Evolutionary conservation across 345 rosid genomes (phyloP).

Genomic region (Capsella bursapastoris): DNA sequence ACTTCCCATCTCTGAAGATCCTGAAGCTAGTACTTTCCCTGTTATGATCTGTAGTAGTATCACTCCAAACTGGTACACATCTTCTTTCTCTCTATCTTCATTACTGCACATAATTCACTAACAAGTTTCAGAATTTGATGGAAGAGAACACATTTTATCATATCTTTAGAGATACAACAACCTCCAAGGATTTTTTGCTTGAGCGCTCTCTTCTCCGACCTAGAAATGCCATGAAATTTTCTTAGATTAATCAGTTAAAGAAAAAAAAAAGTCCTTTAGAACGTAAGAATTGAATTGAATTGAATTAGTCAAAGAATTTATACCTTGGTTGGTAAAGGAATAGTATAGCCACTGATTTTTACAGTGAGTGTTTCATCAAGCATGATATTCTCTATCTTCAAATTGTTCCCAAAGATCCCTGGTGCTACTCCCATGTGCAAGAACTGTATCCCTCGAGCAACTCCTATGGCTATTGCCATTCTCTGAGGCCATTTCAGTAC

Average conservation of each 20-base stretch:
- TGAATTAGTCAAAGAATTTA: not conserved
- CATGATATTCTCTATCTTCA: conserved; percentile 72
- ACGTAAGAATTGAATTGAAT: too few species aligned
- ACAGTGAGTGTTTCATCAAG: conserved; percentile 79
- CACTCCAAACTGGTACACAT: conserved; percentile 79
- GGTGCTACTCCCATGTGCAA: conserved; percentile 88
- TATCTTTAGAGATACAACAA: conserved; percentile 14
- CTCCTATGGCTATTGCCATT: conserved; percentile 79
- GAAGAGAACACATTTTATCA: not conserved
- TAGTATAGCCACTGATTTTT: conserved; percentile 67
- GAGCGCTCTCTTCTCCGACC: conserved; percentile 61
- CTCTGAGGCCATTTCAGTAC: conserved; percentile 88
- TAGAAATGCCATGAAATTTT: conserved; percentile 36
- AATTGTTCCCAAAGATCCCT: conserved; percentile 74
- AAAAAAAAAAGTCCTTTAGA: not conserved
- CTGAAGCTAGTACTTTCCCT: conserved; percentile 55
- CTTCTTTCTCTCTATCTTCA: conserved; percentile 73
- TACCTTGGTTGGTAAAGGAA: conserved; percentile 80
- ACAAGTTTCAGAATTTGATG: conserved; percentile 17
- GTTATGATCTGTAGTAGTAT: conserved; percentile 72
- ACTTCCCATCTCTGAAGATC: conserved; percentile 56
- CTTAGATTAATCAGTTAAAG: not conserved
- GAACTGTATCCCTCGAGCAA: conserved; percentile 91
- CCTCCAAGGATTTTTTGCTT: conserved; percentile 34
- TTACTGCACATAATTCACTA: conserved; percentile 42